These are phyloP conservation scores for Polytrichum commune DNA, from an alignment of 225 moss, liverwort and hornwort genomes.

Conservation along the genomic window DNA sequence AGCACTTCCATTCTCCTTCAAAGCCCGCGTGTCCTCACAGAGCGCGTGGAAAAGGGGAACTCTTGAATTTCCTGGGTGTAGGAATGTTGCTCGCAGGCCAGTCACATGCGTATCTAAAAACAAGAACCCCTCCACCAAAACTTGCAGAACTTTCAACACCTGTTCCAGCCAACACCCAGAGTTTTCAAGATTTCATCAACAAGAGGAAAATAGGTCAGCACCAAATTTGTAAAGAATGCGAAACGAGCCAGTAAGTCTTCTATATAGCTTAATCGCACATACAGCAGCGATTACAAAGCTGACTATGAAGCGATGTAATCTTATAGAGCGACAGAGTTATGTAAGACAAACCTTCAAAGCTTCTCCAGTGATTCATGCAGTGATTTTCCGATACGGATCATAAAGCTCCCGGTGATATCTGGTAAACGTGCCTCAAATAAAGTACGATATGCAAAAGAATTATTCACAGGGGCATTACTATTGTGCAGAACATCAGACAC, in stretches of 20 bases:
- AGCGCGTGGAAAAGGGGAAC: slow-evolving; percentile 80
- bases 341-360: slow-evolving; percentile 77
- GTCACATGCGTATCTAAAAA: slow-evolving; percentile 96
- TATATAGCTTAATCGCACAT: too few species aligned
- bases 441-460: slow-evolving; percentile 94
- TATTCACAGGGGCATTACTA: slow-evolving; percentile 96
- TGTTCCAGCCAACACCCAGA: slow-evolving; percentile 74
- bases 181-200: not conserved
- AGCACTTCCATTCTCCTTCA: slow-evolving; percentile 64
- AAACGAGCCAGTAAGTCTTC: too few species aligned
- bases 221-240: too few species aligned
- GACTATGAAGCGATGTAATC: too few species aligned
- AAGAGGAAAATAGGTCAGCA: too few species aligned
- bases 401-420: slow-evolving; percentile 98
- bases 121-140: slow-evolving; percentile 98
- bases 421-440: slow-evolving; percentile 91
- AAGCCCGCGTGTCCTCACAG: slow-evolving; percentile 53
- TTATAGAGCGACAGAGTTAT: too few species aligned
- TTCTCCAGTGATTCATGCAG: slow-evolving; percentile 96
- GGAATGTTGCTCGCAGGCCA: slow-evolving; percentile 87
- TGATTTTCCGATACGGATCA: slow-evolving; percentile 86
- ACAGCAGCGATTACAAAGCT: too few species aligned
- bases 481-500: slow-evolving; percentile 96
- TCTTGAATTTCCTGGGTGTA: slow-evolving; percentile 84
- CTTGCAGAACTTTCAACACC: slow-evolving; percentile 96